Evolutionary conservation across 2,329 filamentous ascomycete species (phyloP).

Genomic region (Chrysoporthe deuterocubensis): DNA sequence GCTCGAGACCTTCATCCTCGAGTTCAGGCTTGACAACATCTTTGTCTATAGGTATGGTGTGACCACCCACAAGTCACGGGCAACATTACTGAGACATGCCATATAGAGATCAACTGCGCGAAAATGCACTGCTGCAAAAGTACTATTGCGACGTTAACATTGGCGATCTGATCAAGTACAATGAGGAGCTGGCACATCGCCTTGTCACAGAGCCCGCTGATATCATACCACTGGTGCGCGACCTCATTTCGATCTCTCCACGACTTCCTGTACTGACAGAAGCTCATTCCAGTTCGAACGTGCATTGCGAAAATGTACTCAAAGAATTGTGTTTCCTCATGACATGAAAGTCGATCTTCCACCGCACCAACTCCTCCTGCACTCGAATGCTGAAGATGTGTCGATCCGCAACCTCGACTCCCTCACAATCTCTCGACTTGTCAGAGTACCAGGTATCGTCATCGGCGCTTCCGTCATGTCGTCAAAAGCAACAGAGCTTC

Average conservation of each 20-base stretch:
- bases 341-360: slow-evolving; percentile 71
- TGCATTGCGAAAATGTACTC: slow-evolving; percentile 88
- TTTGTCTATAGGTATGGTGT: slow-evolving; percentile 85
- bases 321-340: slow-evolving; percentile 88
- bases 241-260: background rate
- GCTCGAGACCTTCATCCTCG: slow-evolving; percentile 88
- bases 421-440: slow-evolving; percentile 89
- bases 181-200: slow-evolving; percentile 90
- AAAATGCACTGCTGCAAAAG: slow-evolving; percentile 92
- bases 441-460: slow-evolving; percentile 94
- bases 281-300: slow-evolving; percentile 73
- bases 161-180: slow-evolving; percentile 92
- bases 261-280: slow-evolving; percentile 15
- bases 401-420: slow-evolving; percentile 95
- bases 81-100: background rate
- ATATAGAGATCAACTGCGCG: slow-evolving; percentile 84
- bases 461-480: slow-evolving; percentile 97
- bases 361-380: slow-evolving; percentile 91
- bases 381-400: slow-evolving; percentile 87
- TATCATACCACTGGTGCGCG: slow-evolving; percentile 82
- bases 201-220: slow-evolving; percentile 89
- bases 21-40: slow-evolving; percentile 90
- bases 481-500: slow-evolving; percentile 87
- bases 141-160: slow-evolving; percentile 98
- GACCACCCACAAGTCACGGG: slow-evolving; percentile 26